Percentiles rank a stretch among this genome's conserved stretches.
Evolutionary conservation across 2,329 filamentous ascomycete genomes (phyloP).

Genomic region (Huntiella decipiens): DNA sequence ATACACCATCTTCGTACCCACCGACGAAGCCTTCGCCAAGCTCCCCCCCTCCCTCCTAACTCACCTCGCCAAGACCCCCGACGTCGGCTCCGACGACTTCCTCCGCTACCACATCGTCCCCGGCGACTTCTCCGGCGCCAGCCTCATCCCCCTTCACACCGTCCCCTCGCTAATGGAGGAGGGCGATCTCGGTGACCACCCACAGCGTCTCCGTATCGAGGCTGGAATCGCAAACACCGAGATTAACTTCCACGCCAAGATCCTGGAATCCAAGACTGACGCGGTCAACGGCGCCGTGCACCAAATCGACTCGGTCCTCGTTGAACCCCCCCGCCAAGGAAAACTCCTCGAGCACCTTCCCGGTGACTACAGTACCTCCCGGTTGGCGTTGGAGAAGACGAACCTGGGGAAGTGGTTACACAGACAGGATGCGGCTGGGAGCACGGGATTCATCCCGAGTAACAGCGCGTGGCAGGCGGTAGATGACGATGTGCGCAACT

Average conservation of each 20-base stretch:
- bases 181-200: constrained; percentile 38
- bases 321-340: constrained; percentile 50
- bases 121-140: constrained; percentile 44
- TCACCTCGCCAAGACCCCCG: constrained; percentile 25
- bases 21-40: constrained; percentile 54
- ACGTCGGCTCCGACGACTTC: constrained; percentile 18
- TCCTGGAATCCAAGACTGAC: constrained; percentile 47
- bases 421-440: constrained; percentile 35
- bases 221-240: constrained; percentile 42
- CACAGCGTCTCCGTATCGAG: constrained; percentile 55
- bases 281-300: constrained; percentile 66
- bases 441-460: constrained; percentile 63
- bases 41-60: constrained; percentile 36
- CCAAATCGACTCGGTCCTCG: constrained; percentile 52
- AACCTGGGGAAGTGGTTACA: constrained; percentile 45
- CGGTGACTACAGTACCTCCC: constrained; percentile 56
- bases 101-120: constrained; percentile 57
- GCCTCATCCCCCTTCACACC: constrained; percentile 52
- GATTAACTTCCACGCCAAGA: constrained; percentile 58
- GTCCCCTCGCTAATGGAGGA: constrained; percentile 49
- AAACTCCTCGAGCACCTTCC: constrained; percentile 45
- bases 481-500: constrained; percentile 55
- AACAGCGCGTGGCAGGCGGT: constrained; percentile 67
- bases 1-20: constrained; percentile 66
- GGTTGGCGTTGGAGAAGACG: constrained; percentile 56